Conservation (phyloP, 768 basidiomycete species). For the Termitomyces sp. region DNA sequence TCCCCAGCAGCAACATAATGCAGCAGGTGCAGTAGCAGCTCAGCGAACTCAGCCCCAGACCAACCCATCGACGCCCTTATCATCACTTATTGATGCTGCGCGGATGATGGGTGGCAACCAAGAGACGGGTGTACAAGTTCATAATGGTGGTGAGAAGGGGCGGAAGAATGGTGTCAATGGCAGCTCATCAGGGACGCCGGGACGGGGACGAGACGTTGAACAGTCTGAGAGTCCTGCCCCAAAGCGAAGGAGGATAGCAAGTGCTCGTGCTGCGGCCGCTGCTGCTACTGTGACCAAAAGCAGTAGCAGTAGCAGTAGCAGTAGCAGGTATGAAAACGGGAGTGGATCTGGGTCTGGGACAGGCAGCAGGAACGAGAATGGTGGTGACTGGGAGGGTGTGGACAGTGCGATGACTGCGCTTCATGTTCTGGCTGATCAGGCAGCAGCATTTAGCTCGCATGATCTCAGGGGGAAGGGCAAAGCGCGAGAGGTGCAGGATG, state of each 20-base stretch:
- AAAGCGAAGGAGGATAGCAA: slow-evolving; percentile 25
- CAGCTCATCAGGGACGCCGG: slow-evolving; percentile 2
- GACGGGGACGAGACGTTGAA: slow-evolving; percentile 17
- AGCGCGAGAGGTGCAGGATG: slow-evolving; percentile 11
- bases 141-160: slow-evolving; percentile 22
- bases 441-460: slow-evolving; percentile 43
- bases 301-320: neutral
- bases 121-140: slow-evolving; percentile 14
- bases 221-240: slow-evolving; percentile 28
- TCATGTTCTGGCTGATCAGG: slow-evolving; percentile 72
- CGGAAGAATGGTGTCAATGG: slow-evolving; percentile 8
- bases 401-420: slow-evolving; percentile 47
- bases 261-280: slow-evolving; percentile 4
- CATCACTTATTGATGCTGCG: slow-evolving; percentile 54
- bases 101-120: slow-evolving; percentile 41
- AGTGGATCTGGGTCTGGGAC: neutral
- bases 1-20: slow-evolving; percentile 10
- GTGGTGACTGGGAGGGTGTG: slow-evolving; percentile 10
- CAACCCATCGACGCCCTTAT: slow-evolving; percentile 48
- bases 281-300: neutral
- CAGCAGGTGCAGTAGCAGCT: neutral
- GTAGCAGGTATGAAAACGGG: neutral
- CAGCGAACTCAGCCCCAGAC: slow-evolving; percentile 13
- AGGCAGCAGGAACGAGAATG: slow-evolving; percentile 3
- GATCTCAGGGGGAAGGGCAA: slow-evolving; percentile 16